These are phyloP conservation scores for Globisporangium middletonii DNA, from an alignment of 352 stramenopile species.

Conservation along the genomic window DNA sequence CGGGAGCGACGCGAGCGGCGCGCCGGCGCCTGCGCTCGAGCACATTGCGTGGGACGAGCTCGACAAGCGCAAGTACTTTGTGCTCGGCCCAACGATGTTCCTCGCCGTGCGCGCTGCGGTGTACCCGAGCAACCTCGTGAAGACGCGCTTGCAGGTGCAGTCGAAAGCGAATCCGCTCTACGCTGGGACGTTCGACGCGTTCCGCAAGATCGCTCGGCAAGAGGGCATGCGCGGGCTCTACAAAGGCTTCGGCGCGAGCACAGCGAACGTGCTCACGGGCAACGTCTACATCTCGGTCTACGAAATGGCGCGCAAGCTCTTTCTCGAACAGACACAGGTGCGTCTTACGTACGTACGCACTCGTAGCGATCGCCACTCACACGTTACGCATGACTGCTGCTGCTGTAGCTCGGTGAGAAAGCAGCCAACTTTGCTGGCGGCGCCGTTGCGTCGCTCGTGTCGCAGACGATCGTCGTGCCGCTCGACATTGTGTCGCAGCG, in stretches of 20 bases:
- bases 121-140: conserved; percentile 86
- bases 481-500: conserved; percentile 87
- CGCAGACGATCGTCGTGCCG: conserved; percentile 82
- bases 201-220: conserved; percentile 74
- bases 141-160: conserved; percentile 86
- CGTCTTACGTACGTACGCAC: neutral
- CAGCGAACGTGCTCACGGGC: conserved; percentile 77
- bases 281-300: conserved; percentile 90
- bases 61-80: conserved; percentile 83
- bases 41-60: conserved; percentile 89
- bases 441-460: conserved; percentile 71
- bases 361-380: neutral
- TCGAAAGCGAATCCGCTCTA: conserved; percentile 65
- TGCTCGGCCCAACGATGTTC: conserved; percentile 80
- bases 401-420: conserved; percentile 45
- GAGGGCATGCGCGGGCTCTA: conserved; percentile 78
- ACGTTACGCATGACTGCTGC: neutral
- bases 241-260: conserved; percentile 85
- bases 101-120: conserved; percentile 74
- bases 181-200: conserved; percentile 76
- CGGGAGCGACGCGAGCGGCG: too few relatives aligned
- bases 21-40: conserved; percentile 28
- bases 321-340: conserved; percentile 50
- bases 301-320: conserved; percentile 73
- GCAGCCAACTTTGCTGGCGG: conserved; percentile 72